These are phyloP conservation scores for Circinella umbellata DNA, from an alignment of 371 early-diverging fungal species.

Conservation along the genomic window DNA sequence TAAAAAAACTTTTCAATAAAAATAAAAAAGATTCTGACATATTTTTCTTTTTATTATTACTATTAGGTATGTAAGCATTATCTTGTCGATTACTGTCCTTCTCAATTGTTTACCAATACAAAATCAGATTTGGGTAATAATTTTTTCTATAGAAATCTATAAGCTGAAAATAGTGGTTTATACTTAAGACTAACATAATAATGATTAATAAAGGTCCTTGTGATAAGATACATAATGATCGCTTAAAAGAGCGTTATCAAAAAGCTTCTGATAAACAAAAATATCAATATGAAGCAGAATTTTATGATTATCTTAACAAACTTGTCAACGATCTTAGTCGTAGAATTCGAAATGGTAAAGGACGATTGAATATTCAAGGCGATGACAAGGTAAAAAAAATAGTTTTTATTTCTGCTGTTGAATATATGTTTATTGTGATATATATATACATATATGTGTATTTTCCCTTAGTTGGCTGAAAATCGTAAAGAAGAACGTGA, in stretches of 20 bases:
- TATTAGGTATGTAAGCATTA: constrained; percentile 85
- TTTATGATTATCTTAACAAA: constrained; percentile 73
- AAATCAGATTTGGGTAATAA: constrained; percentile 80
- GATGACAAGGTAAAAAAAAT: constrained; percentile 67
- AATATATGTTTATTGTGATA: not conserved
- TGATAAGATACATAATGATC: constrained; percentile 82
- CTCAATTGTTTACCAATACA: constrained; percentile 86
- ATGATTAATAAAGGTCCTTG: constrained; percentile 56
- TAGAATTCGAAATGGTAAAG: constrained; percentile 76
- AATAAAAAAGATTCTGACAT: not conserved
- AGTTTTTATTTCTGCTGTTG: not conserved
- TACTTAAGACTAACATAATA: not conserved
- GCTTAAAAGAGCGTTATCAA: constrained; percentile 76
- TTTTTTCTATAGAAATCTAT: too few relatives aligned
- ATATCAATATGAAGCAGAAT: constrained; percentile 79
- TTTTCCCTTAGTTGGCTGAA: constrained; percentile 53
- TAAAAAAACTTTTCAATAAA: not conserved
- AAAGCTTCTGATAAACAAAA: constrained; percentile 66
- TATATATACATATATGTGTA: too few relatives aligned
- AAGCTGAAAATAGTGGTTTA: too few relatives aligned
- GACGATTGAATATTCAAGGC: constrained; percentile 73
- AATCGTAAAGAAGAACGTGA: constrained; percentile 80
- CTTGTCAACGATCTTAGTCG: constrained; percentile 78
- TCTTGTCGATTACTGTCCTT: constrained; percentile 87
- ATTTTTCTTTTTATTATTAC: not conserved